Conservation (phyloP, 2,329 filamentous ascomycete genomes). For the Ophiostoma australiae region DNA sequence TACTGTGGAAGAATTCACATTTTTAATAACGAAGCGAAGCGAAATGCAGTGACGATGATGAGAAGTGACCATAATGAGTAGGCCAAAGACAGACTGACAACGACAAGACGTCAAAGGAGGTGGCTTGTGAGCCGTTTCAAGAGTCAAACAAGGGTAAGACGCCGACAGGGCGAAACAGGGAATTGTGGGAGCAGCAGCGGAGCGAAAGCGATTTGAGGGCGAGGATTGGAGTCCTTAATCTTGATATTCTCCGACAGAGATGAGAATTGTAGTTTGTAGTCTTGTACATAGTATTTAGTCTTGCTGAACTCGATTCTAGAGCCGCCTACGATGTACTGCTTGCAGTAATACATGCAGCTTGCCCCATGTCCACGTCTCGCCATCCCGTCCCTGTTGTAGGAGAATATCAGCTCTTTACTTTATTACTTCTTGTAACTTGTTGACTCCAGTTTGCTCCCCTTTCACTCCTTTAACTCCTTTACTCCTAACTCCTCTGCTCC, state of each 20-base stretch:
- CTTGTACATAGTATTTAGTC: not conserved
- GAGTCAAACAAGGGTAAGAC: not conserved
- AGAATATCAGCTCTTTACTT: not conserved
- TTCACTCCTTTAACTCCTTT: no score
- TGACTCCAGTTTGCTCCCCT: no score
- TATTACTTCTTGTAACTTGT: no score
- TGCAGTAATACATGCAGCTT: no score
- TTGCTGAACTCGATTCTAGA: not conserved
- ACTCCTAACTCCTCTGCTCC: no score
- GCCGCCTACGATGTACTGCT: no score
- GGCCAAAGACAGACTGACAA: not conserved
- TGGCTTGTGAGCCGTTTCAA: conserved; percentile 3
- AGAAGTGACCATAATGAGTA: not conserved
- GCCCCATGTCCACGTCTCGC: not conserved
- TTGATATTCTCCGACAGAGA: not conserved
- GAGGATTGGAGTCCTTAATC: not conserved
- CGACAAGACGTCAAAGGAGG: not conserved
- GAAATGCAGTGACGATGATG: not conserved
- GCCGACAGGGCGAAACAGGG: not conserved
- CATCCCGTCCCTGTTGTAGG: not conserved
- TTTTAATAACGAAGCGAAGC: not conserved
- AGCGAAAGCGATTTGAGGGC: not conserved
- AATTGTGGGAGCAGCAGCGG: not conserved
- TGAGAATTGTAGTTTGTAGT: not conserved
- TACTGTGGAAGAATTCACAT: conserved; percentile 1